Evolutionary conservation across 345 rosid genomes (phyloP).

Genomic region (Raphanus sativus): DNA sequence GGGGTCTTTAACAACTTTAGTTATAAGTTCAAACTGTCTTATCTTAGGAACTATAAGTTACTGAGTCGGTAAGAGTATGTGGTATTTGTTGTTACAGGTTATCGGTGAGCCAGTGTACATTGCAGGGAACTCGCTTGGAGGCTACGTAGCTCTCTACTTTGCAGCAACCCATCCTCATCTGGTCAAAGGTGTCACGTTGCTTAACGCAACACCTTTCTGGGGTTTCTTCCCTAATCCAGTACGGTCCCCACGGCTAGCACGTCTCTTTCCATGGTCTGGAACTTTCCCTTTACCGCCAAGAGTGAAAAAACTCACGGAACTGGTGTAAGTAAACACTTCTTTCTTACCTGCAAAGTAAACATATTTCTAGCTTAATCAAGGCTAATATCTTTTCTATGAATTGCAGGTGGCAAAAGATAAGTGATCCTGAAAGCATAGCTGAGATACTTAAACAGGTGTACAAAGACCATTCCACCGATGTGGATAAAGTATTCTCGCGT

Average conservation of each 20-base stretch:
- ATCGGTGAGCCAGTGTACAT: constrained; percentile 88
- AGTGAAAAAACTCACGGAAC: constrained; percentile 69
- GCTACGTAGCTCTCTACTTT: constrained; percentile 78
- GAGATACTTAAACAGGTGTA: constrained; percentile 87
- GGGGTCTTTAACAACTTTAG: no score
- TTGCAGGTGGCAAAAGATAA: constrained; percentile 89
- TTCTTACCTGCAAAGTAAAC: background rate
- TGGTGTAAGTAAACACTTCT: constrained; percentile 48
- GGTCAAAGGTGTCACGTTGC: constrained; percentile 87
- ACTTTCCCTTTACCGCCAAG: constrained; percentile 83
- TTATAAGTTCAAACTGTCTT: background rate
- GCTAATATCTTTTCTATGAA: background rate
- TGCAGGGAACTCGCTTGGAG: constrained; percentile 95
- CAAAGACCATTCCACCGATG: constrained; percentile 77
- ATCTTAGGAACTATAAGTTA: background rate
- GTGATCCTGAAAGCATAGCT: constrained; percentile 81
- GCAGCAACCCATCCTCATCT: constrained; percentile 81
- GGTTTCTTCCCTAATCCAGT: constrained; percentile 87
- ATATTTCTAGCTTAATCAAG: background rate
- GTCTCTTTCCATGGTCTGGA: constrained; percentile 83
- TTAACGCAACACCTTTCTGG: constrained; percentile 99
- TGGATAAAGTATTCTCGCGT: constrained; percentile 75
- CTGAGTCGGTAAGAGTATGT: constrained; percentile 3
- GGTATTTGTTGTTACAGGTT: constrained; percentile 48
- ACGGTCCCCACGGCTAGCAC: constrained; percentile 69